Evolutionary conservation across 2,329 filamentous ascomycete species (phyloP), one percentile per base, ranked within the genome.

Genomic region (Cryphonectria carpinicola): DNA sequence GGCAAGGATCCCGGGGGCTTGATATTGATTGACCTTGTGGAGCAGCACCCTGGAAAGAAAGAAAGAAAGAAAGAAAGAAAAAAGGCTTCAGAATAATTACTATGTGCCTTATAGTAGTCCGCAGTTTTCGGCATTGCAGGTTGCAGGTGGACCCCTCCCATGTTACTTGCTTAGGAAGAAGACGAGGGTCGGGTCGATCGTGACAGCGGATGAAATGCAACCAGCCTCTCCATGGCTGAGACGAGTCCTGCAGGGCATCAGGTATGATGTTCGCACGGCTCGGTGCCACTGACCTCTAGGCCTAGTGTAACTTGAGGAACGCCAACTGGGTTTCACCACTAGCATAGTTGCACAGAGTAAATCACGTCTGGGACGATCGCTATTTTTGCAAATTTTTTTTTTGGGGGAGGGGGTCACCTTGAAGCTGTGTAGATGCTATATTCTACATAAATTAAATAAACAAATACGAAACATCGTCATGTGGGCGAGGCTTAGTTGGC

Each of bases 1-100:
- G 58, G 61, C 58, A 61, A 61, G 58, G 58, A 61, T 37, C n/a
- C 17, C 11, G 7, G 58, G 58, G 32, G 58, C 58, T 37, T 39
- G 58, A n/a, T 39, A 25, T 61, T n/a, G 19, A 60, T n/a, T 61
- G 19, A 61, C 32, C 10, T 39, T 39, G 32, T 39, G 32, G 58
- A 61, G 58, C 56, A 37, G 58, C 37, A 58, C 32, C 58, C 56
- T 37, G 52, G 52, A 22, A 35, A 37, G 37, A 37, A 8, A 37
- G 37, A 10, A 11, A 11, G 52, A 22, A 35, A 37, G 37, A 37
- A 8, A 37, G 37, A 10, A 11, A 11, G 32, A 39, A 39, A 39
- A 61, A 22, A n/a, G 32, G 56, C 32, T 61, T 61, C 58, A 61
- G 17, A 10, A 61, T 14, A 39, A 32, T 19, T 35, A 35, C 14